phyloP scores from a whole-genome alignment of 1,284 basidiomycete genomes.

The Sparassis latifolia region DNA sequence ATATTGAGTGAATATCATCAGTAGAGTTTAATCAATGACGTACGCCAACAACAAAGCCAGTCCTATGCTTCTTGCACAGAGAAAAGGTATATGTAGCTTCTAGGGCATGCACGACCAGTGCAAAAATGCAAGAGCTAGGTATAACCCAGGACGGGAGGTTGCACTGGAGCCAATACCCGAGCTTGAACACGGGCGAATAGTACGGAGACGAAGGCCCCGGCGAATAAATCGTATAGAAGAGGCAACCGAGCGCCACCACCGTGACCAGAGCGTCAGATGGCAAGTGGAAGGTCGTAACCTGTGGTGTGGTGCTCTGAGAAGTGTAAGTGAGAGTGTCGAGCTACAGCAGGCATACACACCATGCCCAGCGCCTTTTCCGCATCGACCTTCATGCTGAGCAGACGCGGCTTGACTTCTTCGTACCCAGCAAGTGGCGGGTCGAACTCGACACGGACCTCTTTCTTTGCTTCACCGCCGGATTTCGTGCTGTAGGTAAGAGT shows the following conservation, averaged over 20 bases:
- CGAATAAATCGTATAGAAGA: constrained; percentile 37
- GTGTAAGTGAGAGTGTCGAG: neutral
- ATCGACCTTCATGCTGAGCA: constrained; percentile 67
- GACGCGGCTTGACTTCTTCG: constrained; percentile 72
- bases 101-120: constrained; percentile 33
- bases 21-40: constrained; percentile 21
- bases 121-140: constrained; percentile 25
- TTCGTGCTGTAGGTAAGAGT: constrained; percentile 55
- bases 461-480: constrained; percentile 32
- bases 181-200: constrained; percentile 15
- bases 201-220: constrained; percentile 21
- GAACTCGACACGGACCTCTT: constrained; percentile 48
- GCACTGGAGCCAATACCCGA: constrained; percentile 10
- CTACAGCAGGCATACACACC: constrained; percentile 35
- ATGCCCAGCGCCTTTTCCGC: constrained; percentile 71
- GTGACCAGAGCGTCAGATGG: constrained; percentile 25
- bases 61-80: constrained; percentile 50
- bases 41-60: constrained; percentile 48
- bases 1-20: too few relatives aligned
- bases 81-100: constrained; percentile 49
- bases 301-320: constrained; percentile 37
- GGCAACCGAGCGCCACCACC: constrained; percentile 18
- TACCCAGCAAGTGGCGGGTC: constrained; percentile 67
- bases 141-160: constrained; percentile 17
- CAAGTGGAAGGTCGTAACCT: constrained; percentile 49